These are phyloP conservation scores for Flaveria robusta DNA, from an alignment of 129 eudicot genomes.

Conservation along the genomic window DNA sequence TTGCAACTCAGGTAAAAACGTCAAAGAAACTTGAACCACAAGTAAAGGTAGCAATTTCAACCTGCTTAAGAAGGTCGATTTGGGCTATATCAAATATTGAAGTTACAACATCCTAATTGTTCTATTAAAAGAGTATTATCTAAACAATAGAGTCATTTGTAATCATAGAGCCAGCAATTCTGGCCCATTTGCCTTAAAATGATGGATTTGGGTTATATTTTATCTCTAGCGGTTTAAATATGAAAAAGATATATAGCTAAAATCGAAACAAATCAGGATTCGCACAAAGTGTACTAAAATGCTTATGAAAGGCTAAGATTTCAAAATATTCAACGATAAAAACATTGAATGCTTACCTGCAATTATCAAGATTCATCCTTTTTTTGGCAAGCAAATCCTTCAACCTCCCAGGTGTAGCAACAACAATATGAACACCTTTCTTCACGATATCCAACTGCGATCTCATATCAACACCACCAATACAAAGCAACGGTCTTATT, in stretches of 20 bases:
- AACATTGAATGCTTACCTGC: constrained; percentile 47
- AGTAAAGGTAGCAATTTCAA: not conserved
- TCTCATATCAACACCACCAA: constrained; percentile 76
- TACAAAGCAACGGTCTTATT: constrained; percentile 65
- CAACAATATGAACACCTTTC: constrained; percentile 85
- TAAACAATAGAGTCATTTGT: not conserved
- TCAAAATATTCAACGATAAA: not conserved
- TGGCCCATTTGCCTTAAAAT: not conserved
- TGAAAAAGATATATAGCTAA: not conserved
- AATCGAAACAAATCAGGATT: not conserved
- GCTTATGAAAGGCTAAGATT: not conserved
- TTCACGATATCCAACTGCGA: constrained; percentile 72
- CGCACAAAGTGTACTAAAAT: not conserved
- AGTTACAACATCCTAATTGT: not conserved
- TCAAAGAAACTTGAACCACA: constrained; percentile 8
- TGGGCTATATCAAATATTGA: not conserved
- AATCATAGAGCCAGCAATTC: not conserved
- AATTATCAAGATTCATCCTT: constrained; percentile 65
- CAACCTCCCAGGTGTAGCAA: constrained; percentile 90
- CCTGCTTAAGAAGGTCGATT: not conserved
- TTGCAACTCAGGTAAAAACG: constrained; percentile 4
- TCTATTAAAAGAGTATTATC: not conserved
- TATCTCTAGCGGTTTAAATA: not conserved
- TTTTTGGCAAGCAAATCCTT: constrained; percentile 84
- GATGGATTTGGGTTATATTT: not conserved